Evolutionary conservation across 2,329 filamentous ascomycete genomes (phyloP).

Genomic region (Parastagonospora avenae): DNA sequence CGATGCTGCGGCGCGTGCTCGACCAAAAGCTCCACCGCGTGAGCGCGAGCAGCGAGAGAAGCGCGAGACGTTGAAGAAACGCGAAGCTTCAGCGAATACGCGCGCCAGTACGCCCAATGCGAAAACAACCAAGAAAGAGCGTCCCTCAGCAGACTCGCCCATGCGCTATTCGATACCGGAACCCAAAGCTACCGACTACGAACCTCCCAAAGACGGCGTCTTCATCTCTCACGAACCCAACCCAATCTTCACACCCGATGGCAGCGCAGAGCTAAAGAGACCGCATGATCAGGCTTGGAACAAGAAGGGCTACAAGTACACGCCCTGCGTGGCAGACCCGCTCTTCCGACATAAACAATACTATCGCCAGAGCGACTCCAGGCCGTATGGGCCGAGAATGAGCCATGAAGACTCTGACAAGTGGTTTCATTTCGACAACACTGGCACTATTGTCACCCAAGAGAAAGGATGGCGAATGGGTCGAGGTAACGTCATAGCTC

Average conservation of each 20-base stretch:
- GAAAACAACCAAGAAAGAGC: conserved; percentile 46
- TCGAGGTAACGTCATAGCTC: conserved; percentile 84
- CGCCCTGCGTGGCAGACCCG: conserved; percentile 87
- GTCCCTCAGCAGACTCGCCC: conserved; percentile 49
- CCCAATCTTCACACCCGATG: conserved; percentile 51
- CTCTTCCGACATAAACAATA: conserved; percentile 84
- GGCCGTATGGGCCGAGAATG: conserved; percentile 81
- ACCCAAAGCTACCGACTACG: conserved; percentile 55
- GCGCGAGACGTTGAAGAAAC: conserved; percentile 60
- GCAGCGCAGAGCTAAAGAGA: conserved; percentile 52
- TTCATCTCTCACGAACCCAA: conserved; percentile 55
- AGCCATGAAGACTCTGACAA: conserved; percentile 91
- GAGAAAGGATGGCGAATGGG: conserved; percentile 93
- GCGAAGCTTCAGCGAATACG: conserved; percentile 51
- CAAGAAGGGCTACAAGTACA: conserved; percentile 80
- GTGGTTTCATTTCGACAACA: conserved; percentile 78
- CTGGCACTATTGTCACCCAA: conserved; percentile 79
- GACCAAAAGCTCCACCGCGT: conserved; percentile 45
- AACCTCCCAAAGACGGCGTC: conserved; percentile 54
- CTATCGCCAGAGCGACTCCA: conserved; percentile 86
- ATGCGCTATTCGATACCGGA: conserved; percentile 58
- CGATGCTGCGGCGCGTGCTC: conserved; percentile 52
- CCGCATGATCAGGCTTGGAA: conserved; percentile 64
- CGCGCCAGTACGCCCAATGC: conserved; percentile 47
- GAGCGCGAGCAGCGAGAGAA: conserved; percentile 56